A percentile compares a stretch with the other conserved stretches of the same genome.
These are phyloP conservation scores for Thuidium tamariscinum DNA, from an alignment of 225 moss, liverwort and hornwort species.

Conservation along the genomic window DNA sequence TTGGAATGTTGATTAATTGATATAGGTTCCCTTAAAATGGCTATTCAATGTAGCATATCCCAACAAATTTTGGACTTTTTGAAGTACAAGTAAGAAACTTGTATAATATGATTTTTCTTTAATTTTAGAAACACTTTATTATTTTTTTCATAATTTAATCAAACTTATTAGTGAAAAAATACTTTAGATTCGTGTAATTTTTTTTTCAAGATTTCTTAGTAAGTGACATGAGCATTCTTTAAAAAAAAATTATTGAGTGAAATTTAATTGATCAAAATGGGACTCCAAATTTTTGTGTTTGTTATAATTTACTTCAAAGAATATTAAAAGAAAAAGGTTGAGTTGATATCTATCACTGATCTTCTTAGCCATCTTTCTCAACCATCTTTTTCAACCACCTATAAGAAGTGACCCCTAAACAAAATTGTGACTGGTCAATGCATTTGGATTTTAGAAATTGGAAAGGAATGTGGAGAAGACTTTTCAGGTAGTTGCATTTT, in stretches of 20 bases:
- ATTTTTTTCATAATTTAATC: background rate
- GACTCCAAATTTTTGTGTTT: background rate
- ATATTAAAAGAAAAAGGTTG: background rate
- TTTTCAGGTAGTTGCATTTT: background rate
- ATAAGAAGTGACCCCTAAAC: fast-evolving
- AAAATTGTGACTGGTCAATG: background rate
- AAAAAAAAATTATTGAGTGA: background rate
- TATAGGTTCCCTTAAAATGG: too few relatives aligned
- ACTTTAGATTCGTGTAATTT: background rate
- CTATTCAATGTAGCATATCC: too few relatives aligned
- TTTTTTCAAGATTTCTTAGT: background rate
- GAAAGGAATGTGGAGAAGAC: background rate
- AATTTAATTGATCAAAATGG: background rate
- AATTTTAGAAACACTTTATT: background rate
- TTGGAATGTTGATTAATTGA: too few relatives aligned
- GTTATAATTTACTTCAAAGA: background rate
- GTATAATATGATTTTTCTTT: too few relatives aligned
- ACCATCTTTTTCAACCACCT: too few relatives aligned
- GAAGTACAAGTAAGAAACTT: background rate
- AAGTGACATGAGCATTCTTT: background rate
- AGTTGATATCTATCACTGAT: background rate
- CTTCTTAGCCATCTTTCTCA: background rate
- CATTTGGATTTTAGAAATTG: background rate
- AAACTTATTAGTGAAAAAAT: background rate
- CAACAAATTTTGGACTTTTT: background rate